A percentile compares a stretch with the other conserved stretches of the same genome.
phyloP scores from a whole-genome alignment of 2,329 filamentous ascomycete species.

The Scedosporium minutisporum region DNA sequence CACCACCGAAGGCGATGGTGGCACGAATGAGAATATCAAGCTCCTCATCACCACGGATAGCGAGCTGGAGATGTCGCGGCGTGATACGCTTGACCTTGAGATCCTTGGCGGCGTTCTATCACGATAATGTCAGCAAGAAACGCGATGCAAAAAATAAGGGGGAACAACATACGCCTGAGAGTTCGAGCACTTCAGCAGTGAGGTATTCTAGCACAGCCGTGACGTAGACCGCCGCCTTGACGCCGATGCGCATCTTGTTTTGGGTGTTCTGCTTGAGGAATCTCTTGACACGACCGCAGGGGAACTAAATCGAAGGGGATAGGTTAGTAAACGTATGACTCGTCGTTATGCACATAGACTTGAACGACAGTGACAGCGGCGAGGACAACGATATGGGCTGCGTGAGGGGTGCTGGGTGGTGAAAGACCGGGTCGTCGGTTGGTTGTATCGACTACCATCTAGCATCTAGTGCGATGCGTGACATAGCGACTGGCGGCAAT shows the following conservation, averaged over 20 bases:
- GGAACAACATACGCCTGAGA: conserved; percentile 64
- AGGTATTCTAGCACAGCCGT: conserved; percentile 97
- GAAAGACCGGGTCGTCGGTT: background rate
- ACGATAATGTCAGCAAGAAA: conserved; percentile 12
- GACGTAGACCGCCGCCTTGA: too few relatives aligned
- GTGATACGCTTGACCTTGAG: conserved; percentile 99
- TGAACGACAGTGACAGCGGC: background rate
- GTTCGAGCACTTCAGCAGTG: conserved; percentile 93
- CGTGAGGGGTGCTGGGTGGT: background rate
- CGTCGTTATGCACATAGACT: too few relatives aligned
- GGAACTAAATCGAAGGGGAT: too few relatives aligned
- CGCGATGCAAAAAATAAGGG: background rate
- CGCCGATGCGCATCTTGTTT: too few relatives aligned
- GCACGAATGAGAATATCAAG: conserved; percentile 94
- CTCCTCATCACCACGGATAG: conserved; percentile 97
- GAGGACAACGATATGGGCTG: background rate
- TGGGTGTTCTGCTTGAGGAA: too few relatives aligned
- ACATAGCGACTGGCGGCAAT: background rate
- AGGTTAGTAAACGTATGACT: too few relatives aligned
- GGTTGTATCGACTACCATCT: background rate
- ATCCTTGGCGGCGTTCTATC: conserved; percentile 90
- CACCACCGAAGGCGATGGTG: conserved; percentile 97
- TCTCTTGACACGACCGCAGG: too few relatives aligned
- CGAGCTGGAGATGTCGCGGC: conserved; percentile 91
- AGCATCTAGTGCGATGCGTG: background rate